Evolutionary conservation across 345 rosid species (phyloP), one percentile per base, ranked within the genome.

Genomic region (Gossypium turneri): DNA sequence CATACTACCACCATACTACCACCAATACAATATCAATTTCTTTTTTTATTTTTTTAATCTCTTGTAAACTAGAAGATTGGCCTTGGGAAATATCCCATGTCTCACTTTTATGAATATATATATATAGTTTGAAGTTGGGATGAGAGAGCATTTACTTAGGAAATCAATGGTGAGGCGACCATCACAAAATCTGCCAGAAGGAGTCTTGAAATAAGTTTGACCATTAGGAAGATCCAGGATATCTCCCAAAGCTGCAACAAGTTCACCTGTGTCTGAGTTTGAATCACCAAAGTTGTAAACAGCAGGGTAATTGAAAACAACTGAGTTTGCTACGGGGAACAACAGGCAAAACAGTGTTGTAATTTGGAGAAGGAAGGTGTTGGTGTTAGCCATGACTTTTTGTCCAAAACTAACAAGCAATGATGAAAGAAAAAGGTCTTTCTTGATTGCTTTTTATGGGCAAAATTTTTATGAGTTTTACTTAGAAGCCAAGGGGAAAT

Each of bases 281-380:
- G 88, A 87, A 59, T 85, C 90, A 0, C 90, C 85, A 11, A 87
- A 83, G 79, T 81, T 87, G 82, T 80, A 83, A 75, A 79, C 82
- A 12, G 82, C 88, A 3, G 86, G 85, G 56, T 79, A 78, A 56
- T 71, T 82, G 71, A 79, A 74, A 20, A 15, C 44, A 29, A 52
- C 47, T 9, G 60, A 70, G 22, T 52, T 70, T 29, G 73, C 60
- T 11, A 4, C 1, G 2, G 25, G 29, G 0, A 52, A 16, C 12
- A 52, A 5, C 9, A 70, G 8, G 10, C 17, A 17, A 52, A 51
- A 34, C 73, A 29, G n/a, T 22, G 73, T 52, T 10, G 34, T 29
- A 29, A 5, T 10, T 53, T 70, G 73, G 60, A 70, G 4, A 17
- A 70, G 10, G 34, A 19, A 29, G 1, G 47, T 70, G 25, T 16